Percentiles rank a stretch among this genome's conserved stretches.
Conservation (phyloP, 2,329 filamentous ascomycete genomes). For the Cercospora sp. region DNA sequence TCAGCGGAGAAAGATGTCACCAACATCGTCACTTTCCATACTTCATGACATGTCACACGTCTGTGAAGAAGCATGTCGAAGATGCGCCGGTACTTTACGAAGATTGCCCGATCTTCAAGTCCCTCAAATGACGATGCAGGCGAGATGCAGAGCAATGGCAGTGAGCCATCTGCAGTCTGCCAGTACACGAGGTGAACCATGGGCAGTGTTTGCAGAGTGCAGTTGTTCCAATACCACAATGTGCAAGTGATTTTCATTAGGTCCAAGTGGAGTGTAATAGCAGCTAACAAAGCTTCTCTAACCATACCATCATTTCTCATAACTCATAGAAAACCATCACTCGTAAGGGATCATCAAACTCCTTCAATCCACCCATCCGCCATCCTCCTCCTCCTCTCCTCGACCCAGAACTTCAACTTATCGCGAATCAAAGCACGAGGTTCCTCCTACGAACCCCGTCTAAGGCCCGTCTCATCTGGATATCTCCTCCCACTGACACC, state of each 20-base stretch:
- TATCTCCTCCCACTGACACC: conserved; percentile 19
- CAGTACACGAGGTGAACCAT: no score
- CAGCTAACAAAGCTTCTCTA: background rate
- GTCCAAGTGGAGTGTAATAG: background rate
- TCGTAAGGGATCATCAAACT: background rate
- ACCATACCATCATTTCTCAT: background rate
- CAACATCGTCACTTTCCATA: background rate
- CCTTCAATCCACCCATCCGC: background rate
- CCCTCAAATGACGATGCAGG: background rate
- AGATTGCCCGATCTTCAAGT: background rate
- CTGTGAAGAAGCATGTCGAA: background rate
- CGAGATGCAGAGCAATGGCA: background rate
- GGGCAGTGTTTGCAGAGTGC: no score
- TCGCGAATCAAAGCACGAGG: conserved; percentile 10
- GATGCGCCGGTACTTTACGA: background rate
- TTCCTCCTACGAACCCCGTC: conserved; percentile 13
- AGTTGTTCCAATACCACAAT: no score
- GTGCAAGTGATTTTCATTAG: background rate
- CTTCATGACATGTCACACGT: background rate
- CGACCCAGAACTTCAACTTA: conserved; percentile 4
- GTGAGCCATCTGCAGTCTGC: background rate
- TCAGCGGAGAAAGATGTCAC: background rate
- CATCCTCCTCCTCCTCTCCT: conserved; percentile 7
- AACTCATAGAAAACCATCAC: background rate
- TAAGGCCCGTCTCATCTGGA: conserved; percentile 16